phyloP scores from a whole-genome alignment of 441 rosid species.

The Pelargonium hybrid region DNA sequence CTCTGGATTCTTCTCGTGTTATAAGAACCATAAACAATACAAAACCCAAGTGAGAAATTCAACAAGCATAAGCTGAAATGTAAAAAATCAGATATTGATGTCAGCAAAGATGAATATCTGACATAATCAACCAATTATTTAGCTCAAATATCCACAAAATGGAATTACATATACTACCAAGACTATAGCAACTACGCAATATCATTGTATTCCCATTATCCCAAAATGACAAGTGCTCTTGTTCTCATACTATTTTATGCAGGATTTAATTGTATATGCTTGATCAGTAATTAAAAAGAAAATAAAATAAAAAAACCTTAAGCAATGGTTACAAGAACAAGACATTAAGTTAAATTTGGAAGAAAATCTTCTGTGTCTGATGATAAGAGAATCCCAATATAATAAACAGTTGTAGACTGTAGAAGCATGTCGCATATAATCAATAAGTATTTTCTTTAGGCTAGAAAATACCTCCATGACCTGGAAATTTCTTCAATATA shows the following conservation, averaged over 20 bases:
- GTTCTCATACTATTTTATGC: not conserved
- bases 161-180: not conserved
- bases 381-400: not conserved
- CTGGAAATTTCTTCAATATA: slow-evolving; percentile 90
- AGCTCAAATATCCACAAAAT: not conserved
- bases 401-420: not conserved
- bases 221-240: not conserved
- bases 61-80: not conserved
- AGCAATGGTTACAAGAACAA: not conserved
- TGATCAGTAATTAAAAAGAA: not conserved
- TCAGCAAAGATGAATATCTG: not conserved
- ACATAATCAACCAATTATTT: not conserved
- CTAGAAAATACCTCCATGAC: slow-evolving; percentile 76
- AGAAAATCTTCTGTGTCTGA: not conserved
- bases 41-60: not conserved
- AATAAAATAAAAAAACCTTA: not conserved
- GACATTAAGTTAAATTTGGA: not conserved
- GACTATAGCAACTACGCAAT: not conserved
- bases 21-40: not conserved
- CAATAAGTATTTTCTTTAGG: not conserved
- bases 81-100: not conserved
- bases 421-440: not conserved
- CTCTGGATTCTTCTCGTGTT: not conserved
- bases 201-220: not conserved
- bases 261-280: not conserved